Percentiles rank a stretch among this genome's conserved stretches.
Conservation (phyloP, 2,329 filamentous ascomycete genomes). For the Talaromyces funiculosus region DNA sequence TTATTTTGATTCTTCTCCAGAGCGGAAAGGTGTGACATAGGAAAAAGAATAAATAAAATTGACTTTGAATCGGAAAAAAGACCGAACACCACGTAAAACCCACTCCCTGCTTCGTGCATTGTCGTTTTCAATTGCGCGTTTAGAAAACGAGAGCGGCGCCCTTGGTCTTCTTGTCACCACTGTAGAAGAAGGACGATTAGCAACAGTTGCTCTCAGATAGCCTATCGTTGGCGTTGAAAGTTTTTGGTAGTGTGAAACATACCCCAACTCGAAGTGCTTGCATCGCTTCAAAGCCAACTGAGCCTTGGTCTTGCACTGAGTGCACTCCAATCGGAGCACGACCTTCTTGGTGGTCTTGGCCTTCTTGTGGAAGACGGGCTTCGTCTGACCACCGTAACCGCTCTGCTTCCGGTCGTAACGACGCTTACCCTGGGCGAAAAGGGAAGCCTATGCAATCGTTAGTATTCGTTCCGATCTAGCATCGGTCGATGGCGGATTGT, state of each 20-base stretch:
- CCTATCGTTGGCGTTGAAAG: background rate
- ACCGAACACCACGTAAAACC: slow-evolving; percentile 14
- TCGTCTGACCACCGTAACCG: slow-evolving; percentile 99
- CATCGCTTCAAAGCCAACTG: slow-evolving; percentile 98
- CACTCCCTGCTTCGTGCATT: slow-evolving; percentile 7
- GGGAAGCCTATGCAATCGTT: slow-evolving; percentile 59
- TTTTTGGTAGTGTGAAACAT: slow-evolving; percentile 43
- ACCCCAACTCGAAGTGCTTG: slow-evolving; percentile 99
- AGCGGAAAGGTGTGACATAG: slow-evolving; percentile 3
- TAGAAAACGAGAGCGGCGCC: slow-evolving; percentile 99
- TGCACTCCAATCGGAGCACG: slow-evolving; percentile 96
- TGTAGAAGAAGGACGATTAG: slow-evolving; percentile 47
- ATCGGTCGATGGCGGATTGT: slow-evolving; percentile 6
- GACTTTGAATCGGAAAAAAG: slow-evolving; percentile 12
- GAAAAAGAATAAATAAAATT: slow-evolving; percentile 1
- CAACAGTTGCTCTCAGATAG: slow-evolving; percentile 15
- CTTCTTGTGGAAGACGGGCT: slow-evolving; percentile 99
- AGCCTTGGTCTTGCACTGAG: slow-evolving; percentile 94
- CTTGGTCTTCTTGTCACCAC: slow-evolving; percentile 99
- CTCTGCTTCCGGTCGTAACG: slow-evolving; percentile 99
- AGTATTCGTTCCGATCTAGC: background rate
- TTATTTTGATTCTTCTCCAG: slow-evolving; percentile 1
- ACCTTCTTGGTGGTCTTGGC: slow-evolving; percentile 99
- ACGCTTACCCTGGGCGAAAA: slow-evolving; percentile 98
- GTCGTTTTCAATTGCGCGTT: slow-evolving; percentile 36